Conservation (phyloP, 441 rosid species). For the Rhodomyrtus psidioides region DNA sequence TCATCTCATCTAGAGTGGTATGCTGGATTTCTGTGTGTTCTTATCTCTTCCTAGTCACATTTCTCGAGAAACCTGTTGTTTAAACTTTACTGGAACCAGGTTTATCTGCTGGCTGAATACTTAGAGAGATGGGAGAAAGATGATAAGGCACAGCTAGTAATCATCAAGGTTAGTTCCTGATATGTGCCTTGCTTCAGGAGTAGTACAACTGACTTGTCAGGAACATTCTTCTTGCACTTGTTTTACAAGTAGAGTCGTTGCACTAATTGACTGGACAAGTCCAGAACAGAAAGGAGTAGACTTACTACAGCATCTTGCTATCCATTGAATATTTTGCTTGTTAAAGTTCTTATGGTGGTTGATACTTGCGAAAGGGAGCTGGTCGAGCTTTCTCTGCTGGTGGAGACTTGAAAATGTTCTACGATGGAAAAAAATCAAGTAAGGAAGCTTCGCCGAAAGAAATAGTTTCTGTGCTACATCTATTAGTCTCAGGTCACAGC, state of each 20-base stretch:
- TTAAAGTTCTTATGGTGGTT: background rate
- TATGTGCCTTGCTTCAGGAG: background rate
- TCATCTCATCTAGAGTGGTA: constrained; percentile 81
- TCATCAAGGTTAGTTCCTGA: constrained; percentile 51
- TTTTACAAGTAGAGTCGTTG: background rate
- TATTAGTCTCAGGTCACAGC: background rate
- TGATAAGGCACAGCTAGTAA: constrained; percentile 39
- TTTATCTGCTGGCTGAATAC: constrained; percentile 54
- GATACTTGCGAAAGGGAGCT: constrained; percentile 45
- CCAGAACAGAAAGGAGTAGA: background rate
- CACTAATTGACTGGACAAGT: background rate
- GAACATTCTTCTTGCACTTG: background rate
- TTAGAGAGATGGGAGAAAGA: constrained; percentile 83
- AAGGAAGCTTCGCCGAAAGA: constrained; percentile 7
- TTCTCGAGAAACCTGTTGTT: background rate
- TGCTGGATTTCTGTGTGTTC: background rate
- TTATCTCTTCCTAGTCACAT: background rate
- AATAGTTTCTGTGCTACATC: background rate
- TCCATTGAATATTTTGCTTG: background rate
- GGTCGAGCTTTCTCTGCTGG: constrained; percentile 97
- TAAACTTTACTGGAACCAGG: constrained; percentile 32
- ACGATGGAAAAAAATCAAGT: constrained; percentile 72
- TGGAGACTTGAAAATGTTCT: constrained; percentile 86
- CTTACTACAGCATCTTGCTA: background rate
- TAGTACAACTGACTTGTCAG: background rate